These are phyloP conservation scores for Arctium minus DNA, from an alignment of 129 eudicot genomes.

Conservation along the genomic window DNA sequence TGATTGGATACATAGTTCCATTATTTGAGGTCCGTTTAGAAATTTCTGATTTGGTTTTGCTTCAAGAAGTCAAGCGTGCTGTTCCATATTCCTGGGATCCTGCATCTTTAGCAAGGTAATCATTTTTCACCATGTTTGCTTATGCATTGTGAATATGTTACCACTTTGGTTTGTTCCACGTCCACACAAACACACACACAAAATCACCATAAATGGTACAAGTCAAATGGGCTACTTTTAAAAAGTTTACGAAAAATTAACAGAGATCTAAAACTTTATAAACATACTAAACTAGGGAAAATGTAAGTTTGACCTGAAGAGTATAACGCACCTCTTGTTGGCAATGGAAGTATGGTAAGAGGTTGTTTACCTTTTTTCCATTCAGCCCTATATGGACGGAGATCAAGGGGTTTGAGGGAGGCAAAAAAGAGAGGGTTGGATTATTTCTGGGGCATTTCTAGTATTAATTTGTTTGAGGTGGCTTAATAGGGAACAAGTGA, in stretches of 20 bases:
- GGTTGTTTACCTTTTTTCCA: too few species aligned
- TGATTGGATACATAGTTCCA: conserved; percentile 77
- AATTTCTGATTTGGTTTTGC: conserved; percentile 54
- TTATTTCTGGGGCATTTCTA: too few species aligned
- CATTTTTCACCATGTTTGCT: not conserved
- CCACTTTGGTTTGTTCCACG: not conserved
- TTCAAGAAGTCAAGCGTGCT: conserved; percentile 72
- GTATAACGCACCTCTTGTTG: not conserved
- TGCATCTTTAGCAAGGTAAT: conserved; percentile 83
- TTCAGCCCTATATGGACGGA: too few species aligned
- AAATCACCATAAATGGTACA: not conserved
- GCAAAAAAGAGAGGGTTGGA: too few species aligned
- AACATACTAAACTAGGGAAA: not conserved
- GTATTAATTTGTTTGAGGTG: too few species aligned
- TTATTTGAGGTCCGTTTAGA: conserved; percentile 52
- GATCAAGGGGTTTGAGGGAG: too few species aligned
- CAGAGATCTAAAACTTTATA: not conserved
- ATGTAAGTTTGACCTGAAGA: not conserved
- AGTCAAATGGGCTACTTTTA: not conserved
- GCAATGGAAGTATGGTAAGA: not conserved
- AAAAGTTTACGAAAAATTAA: not conserved
- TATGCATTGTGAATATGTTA: not conserved
- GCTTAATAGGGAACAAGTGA: too few species aligned
- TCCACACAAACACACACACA: not conserved
- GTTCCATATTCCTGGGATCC: conserved; percentile 98